These are phyloP conservation scores for Mycena polygramma DNA, from an alignment of 768 basidiomycete species.

Conservation along the genomic window DNA sequence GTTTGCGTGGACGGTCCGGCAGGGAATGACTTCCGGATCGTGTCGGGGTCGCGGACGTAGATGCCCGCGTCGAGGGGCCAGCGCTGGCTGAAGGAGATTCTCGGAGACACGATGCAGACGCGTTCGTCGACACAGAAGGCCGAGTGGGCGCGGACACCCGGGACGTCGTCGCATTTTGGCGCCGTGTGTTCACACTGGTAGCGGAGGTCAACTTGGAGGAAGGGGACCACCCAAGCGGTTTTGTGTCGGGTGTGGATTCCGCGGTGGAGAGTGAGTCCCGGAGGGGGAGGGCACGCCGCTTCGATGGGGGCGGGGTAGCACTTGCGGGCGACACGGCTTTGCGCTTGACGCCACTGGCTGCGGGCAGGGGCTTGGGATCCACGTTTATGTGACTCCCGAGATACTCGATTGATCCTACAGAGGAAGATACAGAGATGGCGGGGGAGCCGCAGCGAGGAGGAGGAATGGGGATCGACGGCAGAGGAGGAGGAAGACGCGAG, in stretches of 20 bases:
- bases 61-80: background rate
- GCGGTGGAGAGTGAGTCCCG: background rate
- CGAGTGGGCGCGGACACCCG: too few species aligned
- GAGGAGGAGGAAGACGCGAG: background rate
- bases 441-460: conserved; percentile 7
- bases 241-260: background rate
- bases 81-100: background rate
- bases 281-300: conserved; percentile 1
- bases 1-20: background rate
- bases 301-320: conserved; percentile 8
- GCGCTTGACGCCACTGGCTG: conserved; percentile 2
- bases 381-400: background rate
- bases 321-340: conserved; percentile 7
- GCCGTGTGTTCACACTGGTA: too few species aligned
- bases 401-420: background rate
- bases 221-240: too few species aligned
- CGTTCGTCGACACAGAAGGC: background rate
- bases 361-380: background rate
- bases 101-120: background rate
- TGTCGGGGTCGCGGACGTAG: background rate
- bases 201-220: too few species aligned
- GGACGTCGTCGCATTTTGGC: too few species aligned
- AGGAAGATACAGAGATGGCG: conserved; percentile 9
- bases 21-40: background rate
- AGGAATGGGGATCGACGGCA: background rate